These are phyloP conservation scores for Cordyceps farinosa DNA, from an alignment of 2,329 filamentous ascomycete genomes.

Conservation along the genomic window DNA sequence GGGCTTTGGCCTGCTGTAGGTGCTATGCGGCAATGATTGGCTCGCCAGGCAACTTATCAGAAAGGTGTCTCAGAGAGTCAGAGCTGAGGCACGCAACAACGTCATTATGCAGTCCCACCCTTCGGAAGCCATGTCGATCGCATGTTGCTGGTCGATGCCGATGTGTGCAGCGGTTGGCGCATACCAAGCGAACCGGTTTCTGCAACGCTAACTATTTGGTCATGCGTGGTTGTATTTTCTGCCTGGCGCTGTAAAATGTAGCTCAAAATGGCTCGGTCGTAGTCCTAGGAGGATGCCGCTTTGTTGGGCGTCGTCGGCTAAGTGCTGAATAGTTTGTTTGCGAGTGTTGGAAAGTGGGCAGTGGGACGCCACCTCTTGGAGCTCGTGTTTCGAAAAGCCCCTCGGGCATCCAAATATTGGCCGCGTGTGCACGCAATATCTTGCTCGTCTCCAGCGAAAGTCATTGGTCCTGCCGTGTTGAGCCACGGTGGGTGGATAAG, in stretches of 20 bases:
- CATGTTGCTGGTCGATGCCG: neutral
- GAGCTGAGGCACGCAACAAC: slow-evolving; percentile 3
- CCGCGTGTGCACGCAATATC: slow-evolving; percentile 1
- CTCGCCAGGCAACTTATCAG: neutral
- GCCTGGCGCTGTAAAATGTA: neutral
- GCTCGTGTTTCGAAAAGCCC: slow-evolving; percentile 5
- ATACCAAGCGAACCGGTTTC: neutral
- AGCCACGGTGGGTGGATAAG: slow-evolving; percentile 2
- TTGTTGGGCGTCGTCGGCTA: neutral
- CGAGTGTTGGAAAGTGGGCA: neutral
- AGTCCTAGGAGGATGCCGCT: neutral
- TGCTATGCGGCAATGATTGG: neutral
- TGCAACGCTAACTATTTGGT: neutral
- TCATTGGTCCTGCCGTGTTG: neutral
- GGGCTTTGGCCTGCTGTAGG: neutral
- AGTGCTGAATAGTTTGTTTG: neutral
- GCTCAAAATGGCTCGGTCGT: neutral
- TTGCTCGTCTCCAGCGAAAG: neutral
- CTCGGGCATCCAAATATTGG: neutral
- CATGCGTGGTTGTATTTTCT: neutral
- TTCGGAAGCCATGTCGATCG: slow-evolving; percentile 1
- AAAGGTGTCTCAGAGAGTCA: slow-evolving; percentile 9
- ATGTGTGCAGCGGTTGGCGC: neutral
- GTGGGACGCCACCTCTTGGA: neutral
- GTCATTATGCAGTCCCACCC: neutral